These are phyloP conservation scores for Chaetomium tenue DNA, from an alignment of 495 filamentous ascomycete genomes.

Conservation along the genomic window DNA sequence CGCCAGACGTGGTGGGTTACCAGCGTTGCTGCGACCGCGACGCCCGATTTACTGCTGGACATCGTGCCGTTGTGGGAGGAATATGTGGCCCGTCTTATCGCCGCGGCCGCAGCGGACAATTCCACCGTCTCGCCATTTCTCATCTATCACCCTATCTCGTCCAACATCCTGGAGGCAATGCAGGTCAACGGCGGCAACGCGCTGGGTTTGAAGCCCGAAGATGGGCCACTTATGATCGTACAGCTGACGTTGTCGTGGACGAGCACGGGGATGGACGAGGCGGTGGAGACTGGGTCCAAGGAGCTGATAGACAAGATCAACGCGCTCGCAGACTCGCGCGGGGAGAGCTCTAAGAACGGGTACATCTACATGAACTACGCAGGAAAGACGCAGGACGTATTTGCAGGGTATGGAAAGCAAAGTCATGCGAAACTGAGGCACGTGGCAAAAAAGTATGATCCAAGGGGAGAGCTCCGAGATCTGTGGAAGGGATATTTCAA, in stretches of 20 bases:
- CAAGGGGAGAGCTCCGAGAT: constrained; percentile 41
- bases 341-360: constrained; percentile 40
- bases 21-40: constrained; percentile 21
- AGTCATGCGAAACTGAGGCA: constrained; percentile 38
- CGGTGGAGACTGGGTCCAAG: constrained; percentile 33
- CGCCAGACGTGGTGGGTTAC: constrained; percentile 28
- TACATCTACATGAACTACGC: constrained; percentile 61
- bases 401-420: constrained; percentile 43
- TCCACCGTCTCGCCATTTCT: constrained; percentile 18
- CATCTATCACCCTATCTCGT: constrained; percentile 30
- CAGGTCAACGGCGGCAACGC: constrained; percentile 36
- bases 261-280: constrained; percentile 20
- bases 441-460: constrained; percentile 47
- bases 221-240: constrained; percentile 30
- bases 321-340: constrained; percentile 43
- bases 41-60: constrained; percentile 22
- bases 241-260: constrained; percentile 26
- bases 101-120: constrained; percentile 16
- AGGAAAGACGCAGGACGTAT: constrained; percentile 42
- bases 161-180: constrained; percentile 31
- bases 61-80: constrained; percentile 25
- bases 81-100: constrained; percentile 16
- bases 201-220: constrained; percentile 29
- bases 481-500: constrained; percentile 46
- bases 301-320: constrained; percentile 35